phyloP scores from a whole-genome alignment of 176 grass and related monocot species.

The Oryza australiensis region DNA sequence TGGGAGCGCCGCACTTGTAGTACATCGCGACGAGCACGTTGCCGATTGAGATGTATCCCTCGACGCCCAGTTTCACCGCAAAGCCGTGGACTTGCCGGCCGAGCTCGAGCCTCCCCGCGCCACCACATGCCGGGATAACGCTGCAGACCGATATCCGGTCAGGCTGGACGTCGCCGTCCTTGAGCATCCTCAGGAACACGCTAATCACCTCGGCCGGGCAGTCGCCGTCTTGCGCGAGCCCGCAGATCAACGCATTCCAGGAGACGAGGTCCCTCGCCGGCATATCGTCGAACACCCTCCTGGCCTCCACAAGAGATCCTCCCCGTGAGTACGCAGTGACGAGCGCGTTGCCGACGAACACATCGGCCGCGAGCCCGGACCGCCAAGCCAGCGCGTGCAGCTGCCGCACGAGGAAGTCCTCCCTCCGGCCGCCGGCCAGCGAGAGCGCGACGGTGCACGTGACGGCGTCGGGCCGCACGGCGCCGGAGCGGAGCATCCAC shows the following conservation, averaged over 20 bases:
- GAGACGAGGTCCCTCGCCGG: constrained; percentile 54
- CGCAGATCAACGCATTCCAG: constrained; percentile 81
- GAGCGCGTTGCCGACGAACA: constrained; percentile 69
- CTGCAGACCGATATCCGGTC: constrained; percentile 75
- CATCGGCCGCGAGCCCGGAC: constrained; percentile 47
- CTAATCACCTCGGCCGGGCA: constrained; percentile 44
- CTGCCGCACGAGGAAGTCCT: constrained; percentile 41
- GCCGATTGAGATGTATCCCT: constrained; percentile 45
- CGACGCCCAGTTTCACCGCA: constrained; percentile 58
- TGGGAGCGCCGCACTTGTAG: constrained; percentile 50
- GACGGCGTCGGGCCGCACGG: constrained; percentile 52
- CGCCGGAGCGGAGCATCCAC: constrained; percentile 56
- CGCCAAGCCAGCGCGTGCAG: constrained; percentile 63
- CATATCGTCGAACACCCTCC: constrained; percentile 73
- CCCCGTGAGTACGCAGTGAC: constrained; percentile 65
- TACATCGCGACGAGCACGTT: constrained; percentile 91
- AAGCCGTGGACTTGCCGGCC: constrained; percentile 76
- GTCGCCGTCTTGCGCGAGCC: constrained; percentile 58
- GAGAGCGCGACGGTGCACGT: constrained; percentile 67
- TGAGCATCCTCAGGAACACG: constrained; percentile 64
- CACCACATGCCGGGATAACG: constrained; percentile 55
- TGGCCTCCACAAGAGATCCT: constrained; percentile 40
- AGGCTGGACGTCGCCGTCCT: constrained; percentile 42
- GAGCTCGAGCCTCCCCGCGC: constrained; percentile 34
- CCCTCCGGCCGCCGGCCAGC: constrained; percentile 36